Evolutionary conservation across 257 asterid genomes (phyloP).

Genomic region (Nyctanthes arbortristis): DNA sequence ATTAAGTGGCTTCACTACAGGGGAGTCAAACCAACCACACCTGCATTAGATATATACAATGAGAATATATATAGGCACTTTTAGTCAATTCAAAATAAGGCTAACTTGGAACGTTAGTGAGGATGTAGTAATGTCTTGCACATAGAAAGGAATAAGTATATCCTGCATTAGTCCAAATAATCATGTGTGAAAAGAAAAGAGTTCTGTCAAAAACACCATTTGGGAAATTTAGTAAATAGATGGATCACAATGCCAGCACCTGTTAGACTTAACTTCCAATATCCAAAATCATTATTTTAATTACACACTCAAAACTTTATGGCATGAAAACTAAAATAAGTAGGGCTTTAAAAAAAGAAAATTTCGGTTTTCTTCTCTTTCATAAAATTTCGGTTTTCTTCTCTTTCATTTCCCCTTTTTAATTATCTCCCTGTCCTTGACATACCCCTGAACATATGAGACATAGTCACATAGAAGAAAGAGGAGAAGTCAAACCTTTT

Average conservation of each 20-base stretch:
- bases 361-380: not conserved
- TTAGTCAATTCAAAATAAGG: not conserved
- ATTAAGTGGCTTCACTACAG: slow-evolving; percentile 30
- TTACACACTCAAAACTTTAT: not conserved
- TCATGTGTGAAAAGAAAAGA: not conserved
- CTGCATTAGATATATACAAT: slow-evolving; percentile 27
- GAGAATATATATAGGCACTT: not conserved
- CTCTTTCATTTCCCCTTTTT: not conserved
- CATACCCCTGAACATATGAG: not conserved
- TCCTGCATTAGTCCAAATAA: not conserved
- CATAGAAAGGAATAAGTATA: not conserved
- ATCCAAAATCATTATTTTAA: too few species aligned
- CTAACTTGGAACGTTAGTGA: not conserved
- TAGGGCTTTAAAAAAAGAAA: not conserved
- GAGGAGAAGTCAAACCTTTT: not conserved
- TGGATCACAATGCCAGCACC: not conserved
- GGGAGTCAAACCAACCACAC: slow-evolving; percentile 92
- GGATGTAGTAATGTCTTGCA: not conserved
- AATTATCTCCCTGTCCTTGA: not conserved
- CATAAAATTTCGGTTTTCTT: not conserved
- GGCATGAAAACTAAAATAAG: not conserved
- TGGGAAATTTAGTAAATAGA: not conserved
- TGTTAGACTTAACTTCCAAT: not conserved
- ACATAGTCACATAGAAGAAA: not conserved
- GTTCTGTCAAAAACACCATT: not conserved